phyloP scores from a whole-genome alignment of 345 rosid species.

The Brassica napus region Da-Ae NC_063434.1:389501-390000 shows the following conservation, averaged over 20 bases:
- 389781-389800: no score
- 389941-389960: no score
- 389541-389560: slow-evolving; percentile 66
- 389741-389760: neutral
- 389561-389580: slow-evolving; percentile 65
- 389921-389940: no score
- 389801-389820: no score
- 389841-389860: no score
- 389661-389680: neutral
- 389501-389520: slow-evolving; percentile 59
- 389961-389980: no score
- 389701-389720: neutral
- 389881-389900: no score
- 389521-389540: slow-evolving; percentile 64
- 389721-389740: neutral
- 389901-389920: no score
- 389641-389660: slow-evolving; percentile 43
- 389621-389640: slow-evolving; percentile 64
- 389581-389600: slow-evolving; percentile 39
- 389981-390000: no score
- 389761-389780: no score
- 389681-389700: neutral
- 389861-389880: no score
- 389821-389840: no score
- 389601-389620: slow-evolving; percentile 55